Evolutionary conservation across 1,284 basidiomycete species (phyloP).

Genomic region (Mycena sp.): DNA sequence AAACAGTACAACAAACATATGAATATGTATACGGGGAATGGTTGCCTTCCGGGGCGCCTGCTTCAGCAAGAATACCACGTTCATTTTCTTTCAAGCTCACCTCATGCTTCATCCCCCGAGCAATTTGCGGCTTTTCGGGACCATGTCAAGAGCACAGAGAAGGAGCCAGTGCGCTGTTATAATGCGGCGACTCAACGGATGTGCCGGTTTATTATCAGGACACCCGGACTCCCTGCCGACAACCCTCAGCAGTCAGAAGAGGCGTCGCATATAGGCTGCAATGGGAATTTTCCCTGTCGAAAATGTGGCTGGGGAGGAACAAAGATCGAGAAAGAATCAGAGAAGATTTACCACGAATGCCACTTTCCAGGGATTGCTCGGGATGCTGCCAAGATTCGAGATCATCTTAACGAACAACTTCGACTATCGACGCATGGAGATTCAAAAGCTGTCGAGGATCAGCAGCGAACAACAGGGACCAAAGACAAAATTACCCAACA

Average conservation of each 20-base stretch:
- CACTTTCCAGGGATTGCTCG: neutral
- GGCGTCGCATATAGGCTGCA: constrained; percentile 8
- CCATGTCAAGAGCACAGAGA: neutral
- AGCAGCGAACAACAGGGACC: constrained; percentile 37
- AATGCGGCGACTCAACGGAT: neutral
- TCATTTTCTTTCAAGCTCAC: too few species aligned
- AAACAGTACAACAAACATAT: too few species aligned
- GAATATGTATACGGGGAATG: too few species aligned
- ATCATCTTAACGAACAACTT: neutral
- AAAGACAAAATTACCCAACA: constrained; percentile 40
- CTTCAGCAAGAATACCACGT: too few species aligned
- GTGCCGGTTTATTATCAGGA: neutral
- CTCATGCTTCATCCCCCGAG: too few species aligned
- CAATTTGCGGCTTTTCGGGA: too few species aligned
- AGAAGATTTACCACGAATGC: neutral
- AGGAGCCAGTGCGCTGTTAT: neutral
- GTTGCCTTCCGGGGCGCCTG: too few species aligned
- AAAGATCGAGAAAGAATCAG: constrained; percentile 4
- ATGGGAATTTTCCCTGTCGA: too few species aligned
- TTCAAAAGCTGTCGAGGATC: constrained; percentile 27
- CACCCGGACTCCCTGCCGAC: neutral
- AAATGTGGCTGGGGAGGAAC: constrained; percentile 7
- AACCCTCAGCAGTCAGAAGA: constrained; percentile 17
- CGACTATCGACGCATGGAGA: constrained; percentile 24
- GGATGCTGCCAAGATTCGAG: neutral